Conservation (phyloP, 2,329 filamentous ascomycete genomes). For the Thermoascus crustaceus region DNA sequence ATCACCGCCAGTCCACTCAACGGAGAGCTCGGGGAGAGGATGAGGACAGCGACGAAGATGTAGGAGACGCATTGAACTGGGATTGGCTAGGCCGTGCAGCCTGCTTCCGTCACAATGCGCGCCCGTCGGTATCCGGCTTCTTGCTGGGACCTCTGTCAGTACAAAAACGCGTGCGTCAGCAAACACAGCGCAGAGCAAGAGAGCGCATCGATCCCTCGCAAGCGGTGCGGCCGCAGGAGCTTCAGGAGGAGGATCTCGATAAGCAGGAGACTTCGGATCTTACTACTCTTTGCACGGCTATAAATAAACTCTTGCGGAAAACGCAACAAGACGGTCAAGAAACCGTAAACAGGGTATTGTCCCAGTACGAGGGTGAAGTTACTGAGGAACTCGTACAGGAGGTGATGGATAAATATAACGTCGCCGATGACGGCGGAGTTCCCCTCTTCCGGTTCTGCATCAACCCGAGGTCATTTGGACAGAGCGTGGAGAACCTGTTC, state of each 20-base stretch:
- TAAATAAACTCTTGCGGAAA: conserved; percentile 52
- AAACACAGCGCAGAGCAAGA: conserved; percentile 61
- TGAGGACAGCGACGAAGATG: conserved; percentile 58
- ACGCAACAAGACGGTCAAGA: conserved; percentile 40
- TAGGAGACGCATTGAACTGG: conserved; percentile 79
- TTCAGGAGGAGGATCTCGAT: conserved; percentile 65
- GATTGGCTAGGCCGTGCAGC: conserved; percentile 69
- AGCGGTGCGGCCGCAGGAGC: conserved; percentile 65
- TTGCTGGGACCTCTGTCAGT: conserved; percentile 82
- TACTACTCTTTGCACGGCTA: conserved; percentile 68
- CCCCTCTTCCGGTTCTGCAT: conserved; percentile 80
- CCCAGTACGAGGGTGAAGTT: conserved; percentile 20
- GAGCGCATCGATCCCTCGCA: conserved; percentile 60
- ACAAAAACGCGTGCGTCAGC: conserved; percentile 70
- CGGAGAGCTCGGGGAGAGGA: conserved; percentile 31
- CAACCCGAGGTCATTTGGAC: conserved; percentile 82
- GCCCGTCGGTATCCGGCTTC: conserved; percentile 73
- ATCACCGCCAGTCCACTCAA: conserved; percentile 31
- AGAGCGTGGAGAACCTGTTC: conserved; percentile 95
- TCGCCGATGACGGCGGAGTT: conserved; percentile 63
- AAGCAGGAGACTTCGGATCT: conserved; percentile 71
- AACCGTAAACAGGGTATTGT: conserved; percentile 39
- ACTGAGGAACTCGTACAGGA: conserved; percentile 33
- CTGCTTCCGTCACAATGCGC: conserved; percentile 61
- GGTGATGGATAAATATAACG: conserved; percentile 57